phyloP scores from a whole-genome alignment of 805 yeast species.

The Yarrowia sp. region DNA sequence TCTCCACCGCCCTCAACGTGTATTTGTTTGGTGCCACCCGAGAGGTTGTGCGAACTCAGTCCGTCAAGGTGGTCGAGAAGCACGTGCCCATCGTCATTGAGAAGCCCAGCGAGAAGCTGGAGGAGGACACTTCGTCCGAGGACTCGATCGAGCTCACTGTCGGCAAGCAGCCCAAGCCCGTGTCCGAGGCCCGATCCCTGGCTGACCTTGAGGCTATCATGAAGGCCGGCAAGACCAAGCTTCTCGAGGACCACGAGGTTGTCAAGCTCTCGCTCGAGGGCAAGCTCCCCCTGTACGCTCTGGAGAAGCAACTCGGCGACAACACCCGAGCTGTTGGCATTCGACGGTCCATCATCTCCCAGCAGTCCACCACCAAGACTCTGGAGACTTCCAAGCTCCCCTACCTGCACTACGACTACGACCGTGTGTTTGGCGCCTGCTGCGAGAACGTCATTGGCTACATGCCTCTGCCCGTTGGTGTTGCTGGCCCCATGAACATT shows the following conservation, averaged over 20 bases:
- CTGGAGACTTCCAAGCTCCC: constrained; percentile 73
- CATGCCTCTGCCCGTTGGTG: constrained; percentile 95
- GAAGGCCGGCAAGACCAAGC: constrained; percentile 68
- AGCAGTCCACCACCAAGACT: constrained; percentile 76
- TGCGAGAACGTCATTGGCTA: constrained; percentile 98
- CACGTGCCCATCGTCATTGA: constrained; percentile 37
- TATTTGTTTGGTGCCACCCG: constrained; percentile 78
- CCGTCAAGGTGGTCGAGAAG: constrained; percentile 38
- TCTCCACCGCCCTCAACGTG: constrained; percentile 76
- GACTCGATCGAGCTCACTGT: constrained; percentile 27
- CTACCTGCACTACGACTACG: constrained; percentile 79
- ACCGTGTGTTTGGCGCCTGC: constrained; percentile 96
- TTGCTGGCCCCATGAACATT: constrained; percentile 93
- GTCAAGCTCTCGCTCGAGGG: constrained; percentile 67
- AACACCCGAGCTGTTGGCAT: constrained; percentile 89
- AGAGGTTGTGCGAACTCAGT: constrained; percentile 33
- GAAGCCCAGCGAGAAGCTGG: constrained; percentile 28
- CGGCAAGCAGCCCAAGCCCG: constrained; percentile 18
- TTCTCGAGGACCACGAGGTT: constrained; percentile 71
- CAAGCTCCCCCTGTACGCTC: constrained; percentile 85
- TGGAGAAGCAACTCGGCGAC: constrained; percentile 87
- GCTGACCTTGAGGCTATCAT: constrained; percentile 62
- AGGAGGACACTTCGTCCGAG: constrained; percentile 29
- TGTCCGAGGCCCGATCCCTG: constrained; percentile 36
- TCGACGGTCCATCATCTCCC: constrained; percentile 90